These are phyloP conservation scores for Pholiota conissans DNA, from an alignment of 768 basidiomycete species.

Conservation along the genomic window DNA sequence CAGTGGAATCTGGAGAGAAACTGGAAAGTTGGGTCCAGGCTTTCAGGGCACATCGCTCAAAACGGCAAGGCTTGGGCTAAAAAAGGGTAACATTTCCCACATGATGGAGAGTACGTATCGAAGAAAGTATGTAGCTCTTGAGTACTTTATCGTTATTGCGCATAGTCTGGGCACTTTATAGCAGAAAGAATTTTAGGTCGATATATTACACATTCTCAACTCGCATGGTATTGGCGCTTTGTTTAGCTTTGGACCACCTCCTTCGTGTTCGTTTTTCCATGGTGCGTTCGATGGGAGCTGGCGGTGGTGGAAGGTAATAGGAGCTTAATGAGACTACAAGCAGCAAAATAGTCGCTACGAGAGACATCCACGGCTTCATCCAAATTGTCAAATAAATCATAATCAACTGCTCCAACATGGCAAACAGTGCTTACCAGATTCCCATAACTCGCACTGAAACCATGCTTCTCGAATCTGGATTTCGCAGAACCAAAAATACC, in stretches of 20 bases:
- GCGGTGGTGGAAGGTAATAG: conserved; percentile 14
- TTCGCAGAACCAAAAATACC: conserved; percentile 34
- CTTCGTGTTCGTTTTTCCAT: not conserved
- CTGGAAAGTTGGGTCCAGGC: no score
- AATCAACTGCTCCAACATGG: not conserved
- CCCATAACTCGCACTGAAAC: conserved; percentile 34
- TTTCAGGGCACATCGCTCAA: no score
- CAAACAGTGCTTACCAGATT: conserved; percentile 29
- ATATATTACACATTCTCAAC: not conserved
- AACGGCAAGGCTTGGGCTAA: no score
- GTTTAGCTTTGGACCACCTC: not conserved
- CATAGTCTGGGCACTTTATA: no score
- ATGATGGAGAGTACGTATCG: no score
- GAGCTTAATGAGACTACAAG: conserved; percentile 22
- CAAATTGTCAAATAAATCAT: not conserved
- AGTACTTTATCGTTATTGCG: no score
- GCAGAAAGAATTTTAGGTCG: no score
- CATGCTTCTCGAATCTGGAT: conserved; percentile 29
- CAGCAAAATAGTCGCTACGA: conserved; percentile 30
- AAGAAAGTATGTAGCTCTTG: no score
- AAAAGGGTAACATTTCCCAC: no score
- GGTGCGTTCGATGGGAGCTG: not conserved
- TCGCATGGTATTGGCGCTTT: not conserved
- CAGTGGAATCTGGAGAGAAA: no score
- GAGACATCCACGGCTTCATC: conserved; percentile 38